A percentile compares a stretch with the other conserved stretches of the same genome.
Conservation (phyloP, 164 flowering plant genomes). For the Akebia trifoliata region DNA sequence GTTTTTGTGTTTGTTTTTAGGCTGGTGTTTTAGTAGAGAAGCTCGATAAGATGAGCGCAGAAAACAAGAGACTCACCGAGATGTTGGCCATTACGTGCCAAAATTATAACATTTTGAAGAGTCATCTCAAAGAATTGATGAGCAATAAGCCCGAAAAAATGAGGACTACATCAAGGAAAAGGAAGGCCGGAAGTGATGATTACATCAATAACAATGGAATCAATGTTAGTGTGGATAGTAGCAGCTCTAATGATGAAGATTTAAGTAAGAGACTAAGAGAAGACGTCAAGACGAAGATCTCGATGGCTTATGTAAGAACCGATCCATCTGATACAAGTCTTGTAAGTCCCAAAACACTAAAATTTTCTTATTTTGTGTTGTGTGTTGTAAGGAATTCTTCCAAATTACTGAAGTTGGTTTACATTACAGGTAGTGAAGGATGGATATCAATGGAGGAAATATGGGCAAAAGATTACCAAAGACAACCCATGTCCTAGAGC, state of each 20-base stretch:
- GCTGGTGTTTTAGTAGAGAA: constrained; percentile 22
- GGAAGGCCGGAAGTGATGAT: constrained; percentile 26
- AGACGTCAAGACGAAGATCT: constrained; percentile 34
- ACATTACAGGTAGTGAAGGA: constrained; percentile 23
- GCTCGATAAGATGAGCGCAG: constrained; percentile 28
- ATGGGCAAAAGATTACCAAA: constrained; percentile 37
- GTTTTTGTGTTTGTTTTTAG: constrained; percentile 2
- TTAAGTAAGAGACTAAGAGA: constrained; percentile 34
- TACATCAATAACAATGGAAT: neutral
- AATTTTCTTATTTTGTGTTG: neutral
- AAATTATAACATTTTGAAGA: constrained; percentile 33
- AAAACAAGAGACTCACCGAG: constrained; percentile 47
- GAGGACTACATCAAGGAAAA: constrained; percentile 26
- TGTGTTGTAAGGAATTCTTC: too few relatives aligned
- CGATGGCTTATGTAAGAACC: constrained; percentile 31
- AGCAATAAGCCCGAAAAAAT: constrained; percentile 15
- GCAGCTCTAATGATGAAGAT: constrained; percentile 52
- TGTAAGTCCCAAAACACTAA: constrained; percentile 30
- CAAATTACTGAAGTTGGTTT: neutral
- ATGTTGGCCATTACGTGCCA: constrained; percentile 23
- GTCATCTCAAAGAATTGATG: constrained; percentile 28
- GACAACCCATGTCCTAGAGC: constrained; percentile 43
- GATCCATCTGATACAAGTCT: constrained; percentile 56
- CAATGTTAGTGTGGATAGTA: constrained; percentile 9
- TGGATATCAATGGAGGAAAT: constrained; percentile 43